phyloP scores from a whole-genome alignment of 257 asterid species.

The Fraxinus cuspidata region DNA sequence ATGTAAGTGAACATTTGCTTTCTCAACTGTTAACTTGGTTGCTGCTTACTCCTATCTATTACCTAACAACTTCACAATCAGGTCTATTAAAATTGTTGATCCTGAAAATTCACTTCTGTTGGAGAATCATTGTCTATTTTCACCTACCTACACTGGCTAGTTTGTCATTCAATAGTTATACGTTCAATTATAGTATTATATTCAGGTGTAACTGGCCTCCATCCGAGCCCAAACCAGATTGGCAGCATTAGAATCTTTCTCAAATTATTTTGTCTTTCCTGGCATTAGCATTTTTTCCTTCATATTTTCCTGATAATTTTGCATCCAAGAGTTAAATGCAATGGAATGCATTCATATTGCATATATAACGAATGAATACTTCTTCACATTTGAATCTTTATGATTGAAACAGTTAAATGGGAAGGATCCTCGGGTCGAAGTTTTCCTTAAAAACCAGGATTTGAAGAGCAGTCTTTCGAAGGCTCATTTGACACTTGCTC shows the following conservation, averaged over 20 bases:
- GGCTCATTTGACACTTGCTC: conserved; percentile 93
- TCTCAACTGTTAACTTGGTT: neutral
- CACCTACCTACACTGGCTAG: neutral
- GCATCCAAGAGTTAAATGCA: neutral
- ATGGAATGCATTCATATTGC: neutral
- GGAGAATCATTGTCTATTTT: neutral
- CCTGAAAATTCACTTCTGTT: neutral
- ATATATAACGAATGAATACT: neutral
- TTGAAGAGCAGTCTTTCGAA: conserved; percentile 53
- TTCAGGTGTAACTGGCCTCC: neutral
- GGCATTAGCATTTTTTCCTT: neutral
- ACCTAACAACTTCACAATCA: neutral
- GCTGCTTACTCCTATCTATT: neutral
- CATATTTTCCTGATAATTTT: conserved; percentile 4
- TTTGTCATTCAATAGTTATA: neutral
- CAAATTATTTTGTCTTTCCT: neutral
- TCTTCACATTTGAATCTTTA: neutral
- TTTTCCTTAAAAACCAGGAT: conserved; percentile 51
- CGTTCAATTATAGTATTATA: neutral
- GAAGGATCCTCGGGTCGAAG: conserved; percentile 55
- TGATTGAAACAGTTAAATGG: conserved; percentile 49
- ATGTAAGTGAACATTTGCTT: conserved; percentile 45
- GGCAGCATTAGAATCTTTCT: neutral
- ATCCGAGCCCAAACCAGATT: neutral
- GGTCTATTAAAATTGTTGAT: neutral